Conservation (phyloP, 768 basidiomycete genomes). For the Crucibulum laeve region DNA sequence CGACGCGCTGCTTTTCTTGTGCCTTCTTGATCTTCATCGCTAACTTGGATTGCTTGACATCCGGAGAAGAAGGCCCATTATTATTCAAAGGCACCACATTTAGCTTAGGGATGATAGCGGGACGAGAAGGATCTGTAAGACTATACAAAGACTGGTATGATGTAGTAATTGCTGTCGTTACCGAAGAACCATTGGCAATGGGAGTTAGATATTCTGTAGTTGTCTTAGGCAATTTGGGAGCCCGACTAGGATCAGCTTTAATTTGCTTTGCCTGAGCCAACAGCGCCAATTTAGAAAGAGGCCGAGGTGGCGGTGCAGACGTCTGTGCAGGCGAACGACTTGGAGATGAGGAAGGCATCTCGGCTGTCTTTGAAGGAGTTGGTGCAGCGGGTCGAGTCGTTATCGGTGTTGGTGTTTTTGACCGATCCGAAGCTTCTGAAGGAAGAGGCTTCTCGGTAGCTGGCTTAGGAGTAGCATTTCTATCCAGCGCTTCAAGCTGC, state of each 20-base stretch:
- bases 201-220: slow-evolving; percentile 71
- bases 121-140: slow-evolving; percentile 48
- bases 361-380: slow-evolving; percentile 17
- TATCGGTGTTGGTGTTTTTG: slow-evolving; percentile 19
- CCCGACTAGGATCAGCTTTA: slow-evolving; percentile 36
- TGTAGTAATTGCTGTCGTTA: slow-evolving; percentile 81
- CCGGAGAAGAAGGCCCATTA: slow-evolving; percentile 19
- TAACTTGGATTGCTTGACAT: slow-evolving; percentile 62
- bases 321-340: slow-evolving; percentile 11
- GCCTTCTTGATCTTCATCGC: slow-evolving; percentile 69
- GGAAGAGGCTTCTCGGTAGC: slow-evolving; percentile 13
- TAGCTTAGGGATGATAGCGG: slow-evolving; percentile 33
- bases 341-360: slow-evolving; percentile 17
- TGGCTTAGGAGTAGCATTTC: slow-evolving; percentile 13
- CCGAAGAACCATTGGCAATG: slow-evolving; percentile 79
- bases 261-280: slow-evolving; percentile 50
- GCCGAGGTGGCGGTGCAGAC: too few relatives aligned
- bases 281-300: slow-evolving; percentile 69
- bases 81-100: slow-evolving; percentile 39
- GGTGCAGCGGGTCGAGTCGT: background rate
- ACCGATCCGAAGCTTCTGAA: slow-evolving; percentile 10
- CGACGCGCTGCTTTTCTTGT: slow-evolving; percentile 35
- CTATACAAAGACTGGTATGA: slow-evolving; percentile 71
- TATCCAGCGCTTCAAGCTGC: slow-evolving; percentile 53
- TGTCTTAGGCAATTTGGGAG: slow-evolving; percentile 42